phyloP scores from a whole-genome alignment of 2,329 filamentous ascomycete species.

The Endoconidiophora laricicola region DNA sequence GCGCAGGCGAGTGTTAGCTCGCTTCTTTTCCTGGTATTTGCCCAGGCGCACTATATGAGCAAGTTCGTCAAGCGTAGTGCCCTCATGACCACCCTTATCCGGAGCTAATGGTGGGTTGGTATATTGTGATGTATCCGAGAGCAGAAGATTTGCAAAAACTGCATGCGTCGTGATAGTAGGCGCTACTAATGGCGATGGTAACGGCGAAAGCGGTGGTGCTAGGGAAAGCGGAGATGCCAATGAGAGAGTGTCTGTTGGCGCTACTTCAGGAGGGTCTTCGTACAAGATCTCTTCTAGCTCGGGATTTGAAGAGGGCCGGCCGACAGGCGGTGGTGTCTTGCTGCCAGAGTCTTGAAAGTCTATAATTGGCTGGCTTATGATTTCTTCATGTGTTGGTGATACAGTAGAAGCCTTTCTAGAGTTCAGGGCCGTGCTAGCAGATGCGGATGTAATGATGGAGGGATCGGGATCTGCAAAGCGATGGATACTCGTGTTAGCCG shows the following conservation, averaged over 20 bases:
- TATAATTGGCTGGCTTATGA: too few relatives aligned
- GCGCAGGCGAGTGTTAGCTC: slow-evolving; percentile 53
- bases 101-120: slow-evolving; percentile 40
- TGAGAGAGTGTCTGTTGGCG: slow-evolving; percentile 1
- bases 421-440: too few relatives aligned
- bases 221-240: background rate
- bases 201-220: background rate
- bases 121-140: slow-evolving; percentile 48
- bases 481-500: slow-evolving; percentile 2
- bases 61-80: slow-evolving; percentile 59
- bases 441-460: background rate
- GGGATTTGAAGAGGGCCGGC: too few relatives aligned
- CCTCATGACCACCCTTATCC: slow-evolving; percentile 33
- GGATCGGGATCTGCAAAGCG: background rate
- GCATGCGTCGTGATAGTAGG: background rate
- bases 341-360: too few relatives aligned
- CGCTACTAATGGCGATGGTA: background rate
- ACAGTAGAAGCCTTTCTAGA: too few relatives aligned
- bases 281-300: background rate
- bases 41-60: slow-evolving; percentile 62
- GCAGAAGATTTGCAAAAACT: slow-evolving; percentile 27
- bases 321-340: background rate
- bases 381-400: too few relatives aligned
- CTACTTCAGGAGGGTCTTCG: slow-evolving; percentile 9
- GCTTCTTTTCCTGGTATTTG: slow-evolving; percentile 68